A percentile compares a stretch with the other conserved stretches of the same genome.
phyloP scores from a whole-genome alignment of 192 early-diverging fungal species.

The Spizellomyces punctatus region DNA sequence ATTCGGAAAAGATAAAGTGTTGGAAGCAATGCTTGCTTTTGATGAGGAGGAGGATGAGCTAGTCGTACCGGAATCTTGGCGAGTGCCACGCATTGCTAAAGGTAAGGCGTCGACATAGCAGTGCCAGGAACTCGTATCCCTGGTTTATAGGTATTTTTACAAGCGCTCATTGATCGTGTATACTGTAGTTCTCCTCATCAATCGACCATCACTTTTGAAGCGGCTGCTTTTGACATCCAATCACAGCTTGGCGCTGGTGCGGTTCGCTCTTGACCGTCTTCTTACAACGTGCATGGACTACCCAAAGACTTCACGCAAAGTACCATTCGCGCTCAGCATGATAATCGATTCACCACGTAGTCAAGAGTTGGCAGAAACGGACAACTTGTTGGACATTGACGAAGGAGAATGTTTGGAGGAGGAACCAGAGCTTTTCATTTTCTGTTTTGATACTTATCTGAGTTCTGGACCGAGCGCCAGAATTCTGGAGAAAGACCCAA shows the following conservation, averaged over 20 bases:
- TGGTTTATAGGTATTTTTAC: no score
- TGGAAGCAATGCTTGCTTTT: neutral
- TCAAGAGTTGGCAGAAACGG: neutral
- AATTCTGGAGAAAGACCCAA: slow-evolving; percentile 3
- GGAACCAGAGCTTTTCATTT: neutral
- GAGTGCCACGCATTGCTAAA: slow-evolving; percentile 4
- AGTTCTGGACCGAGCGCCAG: neutral
- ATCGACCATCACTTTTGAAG: slow-evolving; percentile 1
- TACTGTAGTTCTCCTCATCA: slow-evolving; percentile 4
- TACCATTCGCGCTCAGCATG: neutral
- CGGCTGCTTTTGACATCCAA: slow-evolving; percentile 5
- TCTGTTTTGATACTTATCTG: neutral
- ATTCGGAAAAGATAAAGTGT: neutral
- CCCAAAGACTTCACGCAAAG: neutral
- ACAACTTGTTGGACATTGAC: neutral
- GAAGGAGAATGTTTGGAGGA: neutral
- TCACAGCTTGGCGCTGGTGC: neutral
- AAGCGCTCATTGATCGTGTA: no score
- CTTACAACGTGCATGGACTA: neutral
- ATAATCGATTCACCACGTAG: neutral
- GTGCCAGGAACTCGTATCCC: no score
- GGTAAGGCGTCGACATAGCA: neutral
- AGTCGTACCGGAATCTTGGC: neutral
- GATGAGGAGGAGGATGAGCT: neutral
- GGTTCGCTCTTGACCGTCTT: slow-evolving; percentile 2